Base-by-base conservation (phyloP, 73 alveolate species). In the Diophrys appendiculata region DNA sequence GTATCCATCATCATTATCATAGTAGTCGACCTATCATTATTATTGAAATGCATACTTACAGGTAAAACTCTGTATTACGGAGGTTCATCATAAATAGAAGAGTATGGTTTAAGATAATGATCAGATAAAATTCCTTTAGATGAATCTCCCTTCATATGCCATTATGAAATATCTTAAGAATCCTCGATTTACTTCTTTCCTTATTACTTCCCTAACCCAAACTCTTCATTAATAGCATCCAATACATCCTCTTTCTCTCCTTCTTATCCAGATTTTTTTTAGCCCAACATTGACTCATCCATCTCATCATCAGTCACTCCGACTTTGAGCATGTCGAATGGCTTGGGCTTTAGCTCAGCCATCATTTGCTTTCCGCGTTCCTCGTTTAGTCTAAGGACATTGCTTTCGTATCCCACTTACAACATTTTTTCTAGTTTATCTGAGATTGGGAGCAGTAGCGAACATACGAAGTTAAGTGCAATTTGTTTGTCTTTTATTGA, bases 1-100 rank as follows among this genome's bases (percentile, higher is more conserved):
- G 81, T 60, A 82, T 0, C 84, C 86, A 75, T 82, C 91, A 18
- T 82, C 91, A 65, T 82, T 82, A 76, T 82, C 91, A 65, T 60
- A 82, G 31, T 64, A 82, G 2, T 31, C 34, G 1, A 70, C 1
- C 34, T 64, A 67, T n/a, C n/a, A 70, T 0, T n/a, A 24, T 28
- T 8, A 67, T 24, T 2, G 3, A 5, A 5, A 8, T 5, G 67
- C 68, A 29, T 70, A 64, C 29, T 11, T 30, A 2, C n/a, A 1
- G 18, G n/a, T n/a, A n/a, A n/a, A n/a, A n/a, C n/a, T n/a, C n/a
- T n/a, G n/a, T n/a, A n/a, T n/a, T n/a, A n/a, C n/a, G n/a, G n/a
- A n/a, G n/a, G n/a, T n/a, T 26, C n/a, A 29, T 70, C 78, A 29
- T 29, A 29, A 23, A 68, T 3, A 22, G 30, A 43, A 23, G 54